Percentiles rank a stretch among this genome's conserved stretches.
These are phyloP conservation scores for Hygrophoropsis aurantiaca DNA, from an alignment of 768 basidiomycete species.

Conservation along the genomic window DNA sequence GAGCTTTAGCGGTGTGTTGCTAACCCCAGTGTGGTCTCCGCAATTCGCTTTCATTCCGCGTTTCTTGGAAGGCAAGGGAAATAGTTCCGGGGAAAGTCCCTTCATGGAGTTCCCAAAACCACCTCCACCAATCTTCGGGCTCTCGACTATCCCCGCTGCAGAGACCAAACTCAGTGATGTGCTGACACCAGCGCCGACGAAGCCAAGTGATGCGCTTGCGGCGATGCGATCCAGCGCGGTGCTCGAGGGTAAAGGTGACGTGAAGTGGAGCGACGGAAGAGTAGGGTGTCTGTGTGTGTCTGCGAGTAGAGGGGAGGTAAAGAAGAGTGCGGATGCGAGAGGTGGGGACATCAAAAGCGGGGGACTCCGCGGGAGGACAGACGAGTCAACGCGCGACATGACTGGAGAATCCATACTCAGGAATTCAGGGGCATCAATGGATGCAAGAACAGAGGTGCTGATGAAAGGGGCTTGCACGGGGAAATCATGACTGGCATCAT, in stretches of 20 bases:
- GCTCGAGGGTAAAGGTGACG: constrained; percentile 13
- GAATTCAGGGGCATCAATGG: no score
- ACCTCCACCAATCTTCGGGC: not conserved
- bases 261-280: no score
- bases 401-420: no score
- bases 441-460: no score
- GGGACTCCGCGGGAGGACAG: constrained; percentile 55
- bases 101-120: not conserved
- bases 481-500: constrained; percentile 4
- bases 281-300: no score
- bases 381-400: constrained; percentile 30
- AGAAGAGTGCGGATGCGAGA: constrained; percentile 56
- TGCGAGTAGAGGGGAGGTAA: constrained; percentile 44
- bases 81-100: constrained; percentile 15
- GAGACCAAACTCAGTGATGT: no score
- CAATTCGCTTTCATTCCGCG: no score
- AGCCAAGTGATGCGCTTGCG: not conserved
- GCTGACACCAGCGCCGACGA: no score
- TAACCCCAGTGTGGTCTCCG: no score
- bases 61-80: constrained; percentile 15
- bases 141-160: no score
- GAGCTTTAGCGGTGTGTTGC: no score
- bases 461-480: no score
- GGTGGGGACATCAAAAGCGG: constrained; percentile 56
- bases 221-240: constrained; percentile 13